Conservation (phyloP, 441 rosid genomes). For the Manihot esculenta region DNA sequence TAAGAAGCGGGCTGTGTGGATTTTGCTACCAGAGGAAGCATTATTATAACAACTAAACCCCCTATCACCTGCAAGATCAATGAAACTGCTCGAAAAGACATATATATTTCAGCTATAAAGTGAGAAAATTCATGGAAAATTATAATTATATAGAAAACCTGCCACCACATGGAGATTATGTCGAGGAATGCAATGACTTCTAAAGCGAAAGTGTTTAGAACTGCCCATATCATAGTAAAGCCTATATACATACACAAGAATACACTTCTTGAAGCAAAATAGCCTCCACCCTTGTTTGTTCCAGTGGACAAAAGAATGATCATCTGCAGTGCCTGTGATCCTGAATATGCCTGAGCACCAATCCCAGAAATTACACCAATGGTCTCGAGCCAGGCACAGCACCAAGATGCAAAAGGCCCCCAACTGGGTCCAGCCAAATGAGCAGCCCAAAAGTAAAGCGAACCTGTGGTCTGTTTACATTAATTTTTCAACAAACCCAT, state of each 20-base stretch:
- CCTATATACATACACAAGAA: conserved; percentile 58
- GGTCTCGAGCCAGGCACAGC: conserved; percentile 69
- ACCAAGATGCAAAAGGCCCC: conserved; percentile 76
- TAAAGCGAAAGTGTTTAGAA: conserved; percentile 59
- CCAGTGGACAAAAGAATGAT: conserved; percentile 55
- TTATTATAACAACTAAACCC: conserved; percentile 53
- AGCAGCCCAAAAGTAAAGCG: conserved; percentile 74
- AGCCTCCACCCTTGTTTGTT: conserved; percentile 60
- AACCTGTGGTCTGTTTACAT: conserved; percentile 54
- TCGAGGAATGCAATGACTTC: conserved; percentile 55
- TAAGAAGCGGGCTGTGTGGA: conserved; percentile 54
- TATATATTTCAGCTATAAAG: no score
- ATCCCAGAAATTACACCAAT: conserved; percentile 61
- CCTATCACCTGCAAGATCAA: conserved; percentile 43
- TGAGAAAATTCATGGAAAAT: not conserved
- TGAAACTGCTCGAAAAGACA: no score
- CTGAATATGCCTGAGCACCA: conserved; percentile 61
- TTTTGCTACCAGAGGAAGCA: conserved; percentile 57
- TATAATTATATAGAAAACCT: conserved; percentile 29
- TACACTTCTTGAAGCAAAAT: conserved; percentile 50
- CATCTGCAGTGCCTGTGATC: conserved; percentile 58
- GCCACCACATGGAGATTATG: conserved; percentile 69
- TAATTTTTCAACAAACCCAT: not conserved
- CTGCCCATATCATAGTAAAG: conserved; percentile 51
- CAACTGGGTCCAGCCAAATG: conserved; percentile 64